Percentiles rank a stretch among this genome's conserved stretches.
Conservation (phyloP, 495 filamentous ascomycete species). For the Chlorociboria aeruginascens region DNA sequence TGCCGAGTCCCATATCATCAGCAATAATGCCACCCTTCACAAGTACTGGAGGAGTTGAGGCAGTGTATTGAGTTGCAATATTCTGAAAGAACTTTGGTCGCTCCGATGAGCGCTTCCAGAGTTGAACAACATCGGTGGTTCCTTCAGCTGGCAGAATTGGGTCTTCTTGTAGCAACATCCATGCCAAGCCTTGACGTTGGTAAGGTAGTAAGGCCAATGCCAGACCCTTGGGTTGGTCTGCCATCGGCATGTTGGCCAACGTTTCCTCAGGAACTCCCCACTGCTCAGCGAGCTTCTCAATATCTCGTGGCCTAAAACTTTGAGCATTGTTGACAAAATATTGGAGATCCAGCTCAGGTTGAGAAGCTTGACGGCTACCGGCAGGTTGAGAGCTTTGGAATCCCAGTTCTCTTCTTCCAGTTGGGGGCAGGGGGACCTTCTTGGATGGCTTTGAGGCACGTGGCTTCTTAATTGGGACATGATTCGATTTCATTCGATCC, state of each 20-base stretch:
- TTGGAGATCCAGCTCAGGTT: conserved; percentile 34
- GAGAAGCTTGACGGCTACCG: conserved; percentile 16
- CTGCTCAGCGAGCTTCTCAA: conserved; percentile 54
- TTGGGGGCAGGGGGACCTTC: background rate
- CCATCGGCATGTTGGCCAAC: conserved; percentile 63
- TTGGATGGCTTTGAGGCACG: conserved; percentile 21
- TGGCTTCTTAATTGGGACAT: conserved; percentile 31
- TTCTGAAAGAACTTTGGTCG: conserved; percentile 48
- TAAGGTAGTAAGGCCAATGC: conserved; percentile 62
- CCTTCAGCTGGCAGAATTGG: conserved; percentile 51
- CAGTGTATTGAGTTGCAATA: conserved; percentile 64
- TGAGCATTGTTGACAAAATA: conserved; percentile 58
- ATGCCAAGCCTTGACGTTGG: conserved; percentile 71
- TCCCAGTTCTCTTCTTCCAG: conserved; percentile 18
- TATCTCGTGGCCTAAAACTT: conserved; percentile 55
- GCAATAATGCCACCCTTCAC: conserved; percentile 77
- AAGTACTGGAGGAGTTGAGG: conserved; percentile 41
- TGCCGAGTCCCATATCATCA: conserved; percentile 93
- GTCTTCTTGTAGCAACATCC: conserved; percentile 69
- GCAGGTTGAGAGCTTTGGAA: conserved; percentile 21
- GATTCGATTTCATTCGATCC: conserved; percentile 48
- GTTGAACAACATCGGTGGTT: conserved; percentile 56
- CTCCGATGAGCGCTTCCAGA: conserved; percentile 54
- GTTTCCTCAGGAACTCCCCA: conserved; percentile 58
- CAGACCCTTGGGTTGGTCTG: conserved; percentile 49